phyloP scores from a whole-genome alignment of 768 basidiomycete genomes.

The Saitozyma podzolica region DNA sequence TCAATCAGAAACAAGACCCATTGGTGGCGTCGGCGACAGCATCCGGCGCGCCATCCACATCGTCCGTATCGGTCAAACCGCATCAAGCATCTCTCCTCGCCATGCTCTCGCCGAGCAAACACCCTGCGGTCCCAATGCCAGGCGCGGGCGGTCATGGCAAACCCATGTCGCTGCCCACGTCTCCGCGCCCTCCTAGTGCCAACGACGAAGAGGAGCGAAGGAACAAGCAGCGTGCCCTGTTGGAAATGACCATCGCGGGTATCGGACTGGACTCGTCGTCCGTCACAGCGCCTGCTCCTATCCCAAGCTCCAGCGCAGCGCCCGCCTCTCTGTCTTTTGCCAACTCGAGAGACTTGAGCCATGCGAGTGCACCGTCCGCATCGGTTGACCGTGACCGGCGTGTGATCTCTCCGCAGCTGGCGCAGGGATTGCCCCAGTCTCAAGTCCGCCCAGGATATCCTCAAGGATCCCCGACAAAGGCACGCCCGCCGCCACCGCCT shows the following conservation, averaged over 20 bases:
- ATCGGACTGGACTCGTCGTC: conserved; percentile 11
- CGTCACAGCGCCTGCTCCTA: background rate
- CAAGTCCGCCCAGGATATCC: no score
- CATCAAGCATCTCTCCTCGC: conserved; percentile 35
- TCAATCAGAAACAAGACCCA: background rate
- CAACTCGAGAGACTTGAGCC: no score
- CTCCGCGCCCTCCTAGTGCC: conserved; percentile 20
- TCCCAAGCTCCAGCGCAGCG: no score
- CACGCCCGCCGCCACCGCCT: no score
- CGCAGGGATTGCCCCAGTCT: no score
- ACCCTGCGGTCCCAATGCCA: background rate
- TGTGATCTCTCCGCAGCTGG: no score
- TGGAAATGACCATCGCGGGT: conserved; percentile 39
- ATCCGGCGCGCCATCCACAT: background rate
- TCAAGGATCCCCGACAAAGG: no score
- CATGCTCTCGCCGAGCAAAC: conserved; percentile 22
- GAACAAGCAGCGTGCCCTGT: conserved; percentile 33
- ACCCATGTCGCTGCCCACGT: conserved; percentile 30
- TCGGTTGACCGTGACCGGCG: no score
- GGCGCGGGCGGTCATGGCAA: conserved; percentile 3
- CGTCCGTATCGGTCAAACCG: conserved; percentile 14
- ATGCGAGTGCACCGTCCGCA: no score
- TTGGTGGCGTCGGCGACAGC: background rate
- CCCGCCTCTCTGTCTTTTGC: no score
- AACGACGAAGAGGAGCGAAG: conserved; percentile 20